A percentile compares a stretch with the other conserved stretches of the same genome.
Conservation (phyloP, 441 rosid genomes). For the Melastoma candidum region DNA sequence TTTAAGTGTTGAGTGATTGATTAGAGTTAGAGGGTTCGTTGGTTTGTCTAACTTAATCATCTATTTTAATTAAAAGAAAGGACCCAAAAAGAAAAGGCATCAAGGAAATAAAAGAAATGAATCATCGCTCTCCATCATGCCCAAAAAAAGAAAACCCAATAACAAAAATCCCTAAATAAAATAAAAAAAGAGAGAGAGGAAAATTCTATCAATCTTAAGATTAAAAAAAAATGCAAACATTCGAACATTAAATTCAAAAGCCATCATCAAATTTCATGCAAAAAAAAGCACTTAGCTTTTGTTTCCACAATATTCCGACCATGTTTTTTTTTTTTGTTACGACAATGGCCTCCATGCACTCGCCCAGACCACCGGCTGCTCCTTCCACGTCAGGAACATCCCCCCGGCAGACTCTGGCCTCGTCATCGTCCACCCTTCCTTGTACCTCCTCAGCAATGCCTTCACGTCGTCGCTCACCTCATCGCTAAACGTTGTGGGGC, state of each 20-base stretch:
- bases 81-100: too few relatives aligned
- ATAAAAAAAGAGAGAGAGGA: too few relatives aligned
- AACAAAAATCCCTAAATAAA: too few relatives aligned
- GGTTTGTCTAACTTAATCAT: too few relatives aligned
- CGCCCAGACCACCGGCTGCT: constrained; percentile 89
- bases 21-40: too few relatives aligned
- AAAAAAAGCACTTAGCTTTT: background rate
- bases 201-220: too few relatives aligned
- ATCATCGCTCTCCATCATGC: too few relatives aligned
- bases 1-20: too few relatives aligned
- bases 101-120: too few relatives aligned
- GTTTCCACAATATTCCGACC: background rate
- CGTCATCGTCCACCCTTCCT: constrained; percentile 82
- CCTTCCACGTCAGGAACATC: constrained; percentile 85
- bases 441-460: constrained; percentile 81
- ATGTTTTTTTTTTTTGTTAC: background rate
- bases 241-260: constrained; percentile 16
- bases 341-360: constrained; percentile 77
- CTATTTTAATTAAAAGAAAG: too few relatives aligned
- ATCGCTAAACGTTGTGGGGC: constrained; percentile 44
- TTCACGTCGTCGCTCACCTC: constrained; percentile 85
- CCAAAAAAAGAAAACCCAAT: too few relatives aligned
- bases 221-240: constrained; percentile 8
- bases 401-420: constrained; percentile 42
- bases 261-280: background rate